Base-by-base conservation (phyloP, 805 yeast genomes). In the Ogataea paraovalis region DNA sequence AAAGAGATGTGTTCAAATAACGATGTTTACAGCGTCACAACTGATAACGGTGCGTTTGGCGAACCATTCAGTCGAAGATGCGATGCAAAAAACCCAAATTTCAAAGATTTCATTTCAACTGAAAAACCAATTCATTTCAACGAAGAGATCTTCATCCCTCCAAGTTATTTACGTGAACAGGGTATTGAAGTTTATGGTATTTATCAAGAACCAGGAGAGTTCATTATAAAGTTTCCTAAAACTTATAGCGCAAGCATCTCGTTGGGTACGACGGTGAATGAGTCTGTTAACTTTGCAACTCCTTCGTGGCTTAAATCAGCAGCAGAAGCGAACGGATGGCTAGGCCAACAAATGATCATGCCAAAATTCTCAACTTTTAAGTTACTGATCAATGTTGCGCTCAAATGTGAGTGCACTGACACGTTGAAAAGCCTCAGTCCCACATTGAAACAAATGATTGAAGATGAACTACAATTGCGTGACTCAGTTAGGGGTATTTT, bases 131-230 rank as follows among this genome's bases (percentile, higher is more conserved):
- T 43, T 3, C 47, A 39, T 27, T 66, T 57, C 51, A 76, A 75
- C 51, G 69, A 72, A 36, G 80, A 79, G 46, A 53, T 71, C 14
- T 62, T 79, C 43, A 61, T 83, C 4, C 68, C 82, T 0, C 85
- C 87, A 0, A 65, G 69, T 9, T 53, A 68, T 25, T 61, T 85
- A n/a, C 50, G 54, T n/a, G 64, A 68, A 19, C 55, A 72, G 28
- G 83, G 82, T 0, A 81, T 85, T 18, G 65, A 59, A 4, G 75
- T 70, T 22, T 66, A 70, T 39, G 72, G 75, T 5, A 65, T 77
- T 0, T 59, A 72, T n/a, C 91, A 85, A 59, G 70, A 69, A 34
- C 80, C 83, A 0, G 87, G 87, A 1, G 86, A 85, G 32, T 71
- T 73, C 46, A 65, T 85, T 5, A 67, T 83, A 48, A 80, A 75